A percentile compares a stretch with the other conserved stretches of the same genome.
Conservation (phyloP, 345 rosid genomes). For the Heritiera littoralis region DNA sequence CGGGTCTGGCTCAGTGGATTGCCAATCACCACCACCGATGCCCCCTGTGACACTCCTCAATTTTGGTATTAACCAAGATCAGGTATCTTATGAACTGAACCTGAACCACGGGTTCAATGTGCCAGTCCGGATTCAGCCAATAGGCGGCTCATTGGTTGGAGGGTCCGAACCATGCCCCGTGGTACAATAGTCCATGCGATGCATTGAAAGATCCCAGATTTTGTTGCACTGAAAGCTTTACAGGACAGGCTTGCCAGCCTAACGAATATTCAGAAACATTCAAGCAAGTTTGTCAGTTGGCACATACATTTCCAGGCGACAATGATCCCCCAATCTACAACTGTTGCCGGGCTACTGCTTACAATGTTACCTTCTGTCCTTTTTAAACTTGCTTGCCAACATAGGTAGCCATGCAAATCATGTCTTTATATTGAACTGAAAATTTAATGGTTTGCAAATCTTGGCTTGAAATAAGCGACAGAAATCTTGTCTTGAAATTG, state of each 20-base stretch:
- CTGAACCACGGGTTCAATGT: conserved; percentile 38
- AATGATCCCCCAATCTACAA: conserved; percentile 29
- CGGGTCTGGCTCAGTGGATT: conserved; percentile 10
- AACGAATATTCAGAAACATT: conserved; percentile 27
- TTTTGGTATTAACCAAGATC: conserved; percentile 16
- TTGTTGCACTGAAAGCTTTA: conserved; percentile 15
- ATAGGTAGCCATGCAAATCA: too few relatives aligned
- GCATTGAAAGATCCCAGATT: conserved; percentile 21
- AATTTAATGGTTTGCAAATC: too few relatives aligned
- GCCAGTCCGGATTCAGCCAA: conserved; percentile 25
- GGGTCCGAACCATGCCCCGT: conserved; percentile 34
- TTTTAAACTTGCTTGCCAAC: background rate
- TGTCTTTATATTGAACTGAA: too few relatives aligned
- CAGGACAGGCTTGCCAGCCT: conserved; percentile 21
- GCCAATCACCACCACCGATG: conserved; percentile 28
- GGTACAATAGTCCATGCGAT: conserved; percentile 31
- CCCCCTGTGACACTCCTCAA: conserved; percentile 30
- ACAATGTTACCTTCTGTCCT: conserved; percentile 33
- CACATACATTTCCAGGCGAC: conserved; percentile 29
- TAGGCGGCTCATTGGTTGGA: conserved; percentile 30
- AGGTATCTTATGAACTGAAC: conserved; percentile 36
- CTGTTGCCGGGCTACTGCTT: conserved; percentile 26
- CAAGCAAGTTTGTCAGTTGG: conserved; percentile 23
- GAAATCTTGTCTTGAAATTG: too few relatives aligned
- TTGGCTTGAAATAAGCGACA: too few relatives aligned